Evolutionary conservation across 306 rosid species (phyloP).

Genomic region (Sicyos baderoa): DNA sequence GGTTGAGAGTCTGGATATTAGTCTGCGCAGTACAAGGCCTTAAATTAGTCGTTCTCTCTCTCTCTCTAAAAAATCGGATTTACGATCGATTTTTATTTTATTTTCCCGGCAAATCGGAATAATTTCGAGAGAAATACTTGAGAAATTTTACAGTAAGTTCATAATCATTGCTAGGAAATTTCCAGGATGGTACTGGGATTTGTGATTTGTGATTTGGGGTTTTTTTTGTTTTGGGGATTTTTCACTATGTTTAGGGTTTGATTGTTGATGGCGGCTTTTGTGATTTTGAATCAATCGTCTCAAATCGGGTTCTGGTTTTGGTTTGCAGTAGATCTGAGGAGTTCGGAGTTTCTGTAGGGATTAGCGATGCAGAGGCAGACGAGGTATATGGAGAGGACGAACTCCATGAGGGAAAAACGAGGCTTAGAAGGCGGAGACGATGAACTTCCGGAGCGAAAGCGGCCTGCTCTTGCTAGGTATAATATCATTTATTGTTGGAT

Average conservation of each 20-base stretch:
- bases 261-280: slow-evolving; percentile 12
- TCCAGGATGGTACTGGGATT: slow-evolving; percentile 6
- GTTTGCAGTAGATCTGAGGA: slow-evolving; percentile 40
- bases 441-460: slow-evolving; percentile 85
- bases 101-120: slow-evolving; percentile 1
- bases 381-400: slow-evolving; percentile 44
- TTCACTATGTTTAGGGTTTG: slow-evolving; percentile 11
- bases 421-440: slow-evolving; percentile 69
- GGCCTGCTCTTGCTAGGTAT: slow-evolving; percentile 97
- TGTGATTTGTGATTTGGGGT: slow-evolving; percentile 6
- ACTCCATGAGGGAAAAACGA: slow-evolving; percentile 73
- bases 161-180: not conserved
- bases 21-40: slow-evolving; percentile 7
- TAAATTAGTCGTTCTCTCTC: slow-evolving; percentile 8
- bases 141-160: slow-evolving; percentile 6
- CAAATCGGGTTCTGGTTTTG: slow-evolving; percentile 16
- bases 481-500: slow-evolving; percentile 12
- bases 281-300: not conserved
- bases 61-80: not conserved
- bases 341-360: slow-evolving; percentile 21
- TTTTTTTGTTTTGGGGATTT: not conserved
- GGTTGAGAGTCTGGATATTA: slow-evolving; percentile 11
- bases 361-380: slow-evolving; percentile 54
- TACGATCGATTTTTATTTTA: not conserved
- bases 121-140: not conserved